Evolutionary conservation across 164 flowering plant species (phyloP), one percentile per base, ranked within the genome.

Genomic region (Protea cynaroides): DNA sequence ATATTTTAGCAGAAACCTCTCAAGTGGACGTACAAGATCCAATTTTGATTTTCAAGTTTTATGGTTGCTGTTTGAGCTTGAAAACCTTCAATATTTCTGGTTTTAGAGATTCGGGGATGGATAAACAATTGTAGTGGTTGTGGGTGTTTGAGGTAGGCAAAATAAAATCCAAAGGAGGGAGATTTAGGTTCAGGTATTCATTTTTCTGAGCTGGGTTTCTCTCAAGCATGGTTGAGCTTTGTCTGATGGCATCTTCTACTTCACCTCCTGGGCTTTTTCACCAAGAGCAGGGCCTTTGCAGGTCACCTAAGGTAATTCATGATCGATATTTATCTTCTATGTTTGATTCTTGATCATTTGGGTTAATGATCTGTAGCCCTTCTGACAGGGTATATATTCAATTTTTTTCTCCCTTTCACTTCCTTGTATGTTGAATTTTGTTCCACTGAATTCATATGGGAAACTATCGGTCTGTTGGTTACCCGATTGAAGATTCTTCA

Each of bases 201-300:
- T 29, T 21, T 52, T 66, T 59, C 65, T 64, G 75, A 72, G 46
- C 77, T 70, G 80, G 77, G 75, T 73, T 74, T 68, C 70, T 67
- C 69, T 67, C 43, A 24, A 37, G 14, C 15, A 76, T 80, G 80
- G 73, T 60, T 12, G 70, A 75, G 72, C 74, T 79, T 44, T 81
- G 80, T 64, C 53, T 78, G 61, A 79, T 83, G 89, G 88, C 92
- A 34, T 82, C 84, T 56, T 78, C 75, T 61, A 75, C 73, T 9
- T 74, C 64, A 66, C 80, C 69, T 69, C 63, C 78, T 60, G 80
- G 77, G 9, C 58, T 77, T 37, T 62, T 72, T 49, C 66, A 56
- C 61, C 83, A 71, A 29, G 80, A 82, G 9, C 85, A 72, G 53
- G 60, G 65, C 54, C 15, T 58, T 7, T 46, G 47, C 59, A 76